phyloP scores from a whole-genome alignment of 2,329 filamentous ascomycete species.

The Ophiocordyceps unilateralis region DNA sequence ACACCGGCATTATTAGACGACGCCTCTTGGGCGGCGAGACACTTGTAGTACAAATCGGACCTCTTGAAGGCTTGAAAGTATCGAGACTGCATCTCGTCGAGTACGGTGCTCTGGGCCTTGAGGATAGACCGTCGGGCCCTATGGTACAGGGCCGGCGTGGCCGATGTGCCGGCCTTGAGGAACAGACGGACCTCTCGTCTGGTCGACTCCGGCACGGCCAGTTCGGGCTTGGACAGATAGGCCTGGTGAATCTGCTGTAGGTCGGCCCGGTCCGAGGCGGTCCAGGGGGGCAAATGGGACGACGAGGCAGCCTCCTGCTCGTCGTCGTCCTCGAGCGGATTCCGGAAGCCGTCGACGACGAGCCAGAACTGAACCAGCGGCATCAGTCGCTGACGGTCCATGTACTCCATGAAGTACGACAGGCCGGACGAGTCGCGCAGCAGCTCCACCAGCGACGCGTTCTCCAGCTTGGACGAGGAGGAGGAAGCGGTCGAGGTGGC shows the following conservation, averaged over 20 bases:
- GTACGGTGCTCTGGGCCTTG: constrained; percentile 61
- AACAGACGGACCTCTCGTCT: constrained; percentile 60
- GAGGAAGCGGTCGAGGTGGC: constrained; percentile 15
- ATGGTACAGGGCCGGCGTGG: constrained; percentile 67
- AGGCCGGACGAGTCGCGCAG: constrained; percentile 77
- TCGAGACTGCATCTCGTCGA: constrained; percentile 68
- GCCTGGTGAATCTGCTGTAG: constrained; percentile 82
- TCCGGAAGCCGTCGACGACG: constrained; percentile 89
- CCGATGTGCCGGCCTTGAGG: constrained; percentile 57
- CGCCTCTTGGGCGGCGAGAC: constrained; percentile 72
- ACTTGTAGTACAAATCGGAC: constrained; percentile 93
- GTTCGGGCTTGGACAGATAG: constrained; percentile 67
- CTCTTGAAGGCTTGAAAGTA: constrained; percentile 78
- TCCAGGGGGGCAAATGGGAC: constrained; percentile 51
- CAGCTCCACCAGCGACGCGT: constrained; percentile 66
- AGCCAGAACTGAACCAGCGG: constrained; percentile 94
- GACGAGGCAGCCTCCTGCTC: constrained; percentile 27
- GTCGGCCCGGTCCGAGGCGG: constrained; percentile 69
- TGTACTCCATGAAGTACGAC: constrained; percentile 99
- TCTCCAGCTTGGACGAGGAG: constrained; percentile 45
- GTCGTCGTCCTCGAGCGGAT: constrained; percentile 68
- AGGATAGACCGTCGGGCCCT: constrained; percentile 68
- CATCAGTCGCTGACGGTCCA: constrained; percentile 83
- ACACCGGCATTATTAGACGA: too few relatives aligned
- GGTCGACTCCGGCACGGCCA: constrained; percentile 57